Conservation (phyloP, 345 rosid species). For the Lumnitzera littorea region DNA sequence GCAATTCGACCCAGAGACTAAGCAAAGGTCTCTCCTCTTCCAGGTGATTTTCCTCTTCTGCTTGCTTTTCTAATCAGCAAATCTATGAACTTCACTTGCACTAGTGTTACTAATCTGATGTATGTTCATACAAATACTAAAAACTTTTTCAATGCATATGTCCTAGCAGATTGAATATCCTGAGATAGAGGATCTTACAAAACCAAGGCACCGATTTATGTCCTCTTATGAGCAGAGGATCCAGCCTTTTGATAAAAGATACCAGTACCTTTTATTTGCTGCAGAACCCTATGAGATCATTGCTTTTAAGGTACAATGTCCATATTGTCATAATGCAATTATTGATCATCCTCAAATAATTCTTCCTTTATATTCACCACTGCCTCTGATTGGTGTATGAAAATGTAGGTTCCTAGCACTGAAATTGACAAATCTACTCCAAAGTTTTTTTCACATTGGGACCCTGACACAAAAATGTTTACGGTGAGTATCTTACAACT, state of each 20-base stretch:
- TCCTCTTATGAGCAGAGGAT: constrained; percentile 93
- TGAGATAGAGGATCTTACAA: constrained; percentile 83
- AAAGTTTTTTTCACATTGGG: constrained; percentile 98
- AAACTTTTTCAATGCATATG: neutral
- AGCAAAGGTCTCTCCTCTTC: constrained; percentile 91
- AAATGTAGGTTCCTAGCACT: constrained; percentile 87
- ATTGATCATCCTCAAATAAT: no score
- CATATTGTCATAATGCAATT: neutral
- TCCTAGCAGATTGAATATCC: constrained; percentile 82
- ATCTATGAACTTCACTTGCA: no score
- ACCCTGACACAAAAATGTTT: constrained; percentile 97
- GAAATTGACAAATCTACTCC: constrained; percentile 97
- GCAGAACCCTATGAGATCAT: constrained; percentile 98
- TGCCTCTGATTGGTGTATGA: no score
- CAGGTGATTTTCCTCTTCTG: constrained; percentile 37
- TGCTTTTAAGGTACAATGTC: constrained; percentile 69
- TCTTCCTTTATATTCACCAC: neutral
- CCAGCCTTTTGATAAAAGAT: constrained; percentile 82
- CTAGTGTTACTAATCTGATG: no score
- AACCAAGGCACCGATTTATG: constrained; percentile 94
- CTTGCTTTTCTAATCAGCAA: no score
- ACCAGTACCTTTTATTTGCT: constrained; percentile 85
- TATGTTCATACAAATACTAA: no score
- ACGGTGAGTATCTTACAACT: constrained; percentile 45
- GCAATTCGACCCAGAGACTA: constrained; percentile 86